These are phyloP conservation scores for Sporisorium iseilematis-ciliati DNA, from an alignment of 1,284 basidiomycete genomes.

Conservation along the genomic window DNA sequence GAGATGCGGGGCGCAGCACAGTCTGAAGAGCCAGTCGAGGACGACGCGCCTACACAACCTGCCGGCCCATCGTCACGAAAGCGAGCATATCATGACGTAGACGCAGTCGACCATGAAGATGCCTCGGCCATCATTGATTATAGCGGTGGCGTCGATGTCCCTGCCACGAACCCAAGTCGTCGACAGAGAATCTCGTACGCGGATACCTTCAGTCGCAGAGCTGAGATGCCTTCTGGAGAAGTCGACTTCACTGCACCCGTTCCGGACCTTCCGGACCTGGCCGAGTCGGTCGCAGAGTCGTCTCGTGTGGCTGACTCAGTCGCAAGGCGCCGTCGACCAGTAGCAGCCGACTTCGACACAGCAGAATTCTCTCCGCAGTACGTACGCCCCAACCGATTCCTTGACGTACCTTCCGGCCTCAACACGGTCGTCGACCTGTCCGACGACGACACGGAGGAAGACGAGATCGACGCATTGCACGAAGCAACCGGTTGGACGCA, in stretches of 20 bases:
- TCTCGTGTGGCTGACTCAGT: not conserved
- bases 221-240: constrained; percentile 34
- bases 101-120: constrained; percentile 23
- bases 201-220: constrained; percentile 34
- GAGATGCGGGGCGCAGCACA: not conserved
- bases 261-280: constrained; percentile 24
- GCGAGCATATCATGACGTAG: constrained; percentile 41
- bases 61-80: constrained; percentile 18
- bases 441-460: constrained; percentile 38
- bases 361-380: constrained; percentile 21
- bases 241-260: constrained; percentile 39
- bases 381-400: constrained; percentile 19
- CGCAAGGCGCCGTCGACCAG: constrained; percentile 22
- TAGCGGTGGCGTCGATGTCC: not conserved
- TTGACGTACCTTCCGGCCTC: constrained; percentile 40
- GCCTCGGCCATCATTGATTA: constrained; percentile 11
- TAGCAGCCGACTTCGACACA: constrained; percentile 33
- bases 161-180: constrained; percentile 13
- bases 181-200: constrained; percentile 46
- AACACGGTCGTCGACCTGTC: constrained; percentile 47
- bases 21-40: not conserved
- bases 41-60: not conserved
- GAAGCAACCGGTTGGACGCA: constrained; percentile 20
- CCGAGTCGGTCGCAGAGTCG: not conserved
- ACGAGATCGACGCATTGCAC: constrained; percentile 18